Percentiles rank a stretch among this genome's conserved stretches.
phyloP scores from a whole-genome alignment of 163 green algal genomes.

The Prototheca stagnorum region DNA sequence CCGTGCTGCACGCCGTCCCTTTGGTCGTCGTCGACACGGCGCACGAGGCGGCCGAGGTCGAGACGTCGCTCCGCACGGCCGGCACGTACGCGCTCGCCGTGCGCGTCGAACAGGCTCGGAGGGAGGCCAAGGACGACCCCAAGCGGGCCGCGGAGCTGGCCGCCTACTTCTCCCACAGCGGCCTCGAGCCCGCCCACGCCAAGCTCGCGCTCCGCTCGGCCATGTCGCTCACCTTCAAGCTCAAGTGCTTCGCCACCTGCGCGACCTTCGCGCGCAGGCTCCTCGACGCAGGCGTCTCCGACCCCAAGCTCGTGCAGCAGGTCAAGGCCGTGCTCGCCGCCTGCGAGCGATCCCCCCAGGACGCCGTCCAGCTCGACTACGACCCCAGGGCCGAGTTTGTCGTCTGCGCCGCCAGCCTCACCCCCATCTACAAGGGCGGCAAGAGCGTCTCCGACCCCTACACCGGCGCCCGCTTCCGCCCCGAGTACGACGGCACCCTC shows the following conservation, averaged over 20 bases:
- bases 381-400: slow-evolving; percentile 97
- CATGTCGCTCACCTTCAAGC: slow-evolving; percentile 93
- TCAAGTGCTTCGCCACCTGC: slow-evolving; percentile 80
- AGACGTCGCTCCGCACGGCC: slow-evolving; percentile 83
- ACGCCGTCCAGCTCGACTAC: slow-evolving; percentile 86
- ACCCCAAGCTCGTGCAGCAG: slow-evolving; percentile 56
- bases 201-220: slow-evolving; percentile 74
- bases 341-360: slow-evolving; percentile 75
- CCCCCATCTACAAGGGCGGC: slow-evolving; percentile 86
- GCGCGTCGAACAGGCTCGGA: slow-evolving; percentile 71
- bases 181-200: slow-evolving; percentile 70
- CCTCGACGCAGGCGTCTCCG: slow-evolving; percentile 85
- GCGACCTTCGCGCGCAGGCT: slow-evolving; percentile 78
- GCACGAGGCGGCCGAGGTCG: slow-evolving; percentile 89
- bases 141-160: slow-evolving; percentile 74
- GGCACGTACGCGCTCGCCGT: slow-evolving; percentile 86
- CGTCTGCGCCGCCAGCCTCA: slow-evolving; percentile 82
- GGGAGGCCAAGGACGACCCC: slow-evolving; percentile 53
- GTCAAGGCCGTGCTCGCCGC: slow-evolving; percentile 71
- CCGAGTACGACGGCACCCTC: slow-evolving; percentile 64
- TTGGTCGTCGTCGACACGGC: slow-evolving; percentile 75
- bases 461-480: slow-evolving; percentile 72
- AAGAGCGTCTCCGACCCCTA: slow-evolving; percentile 53
- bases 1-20: slow-evolving; percentile 74
- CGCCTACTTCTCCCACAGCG: slow-evolving; percentile 99